These are phyloP conservation scores for Dioscorea alata DNA, from an alignment of 106 monocot genomes.

Conservation along the genomic window DNA sequence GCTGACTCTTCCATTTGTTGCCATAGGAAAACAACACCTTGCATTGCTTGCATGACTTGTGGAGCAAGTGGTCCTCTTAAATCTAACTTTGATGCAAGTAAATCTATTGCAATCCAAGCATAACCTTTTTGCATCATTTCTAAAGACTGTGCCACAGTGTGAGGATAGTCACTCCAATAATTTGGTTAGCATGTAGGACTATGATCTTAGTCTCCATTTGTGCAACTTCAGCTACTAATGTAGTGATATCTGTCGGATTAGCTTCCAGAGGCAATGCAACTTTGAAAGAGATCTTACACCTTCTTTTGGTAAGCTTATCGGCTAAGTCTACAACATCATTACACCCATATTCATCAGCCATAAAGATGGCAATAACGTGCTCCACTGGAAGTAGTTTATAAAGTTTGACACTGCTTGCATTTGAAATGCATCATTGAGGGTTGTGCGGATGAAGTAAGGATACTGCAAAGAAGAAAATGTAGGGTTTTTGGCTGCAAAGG, in stretches of 20 bases:
- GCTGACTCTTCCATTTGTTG: not conserved
- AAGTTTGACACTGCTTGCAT: not conserved
- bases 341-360: not conserved
- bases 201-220: not conserved
- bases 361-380: not conserved
- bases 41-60: not conserved
- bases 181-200: not conserved
- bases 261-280: not conserved
- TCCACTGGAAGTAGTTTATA: not conserved
- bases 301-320: not conserved
- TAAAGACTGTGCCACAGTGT: not conserved
- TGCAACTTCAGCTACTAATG: not conserved
- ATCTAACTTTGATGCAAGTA: not conserved
- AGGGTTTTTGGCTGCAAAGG: too few species aligned
- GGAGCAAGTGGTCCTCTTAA: not conserved
- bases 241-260: not conserved
- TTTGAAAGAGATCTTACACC: not conserved
- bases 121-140: conserved; percentile 1
- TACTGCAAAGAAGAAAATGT: too few species aligned
- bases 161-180: not conserved
- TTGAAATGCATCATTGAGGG: not conserved
- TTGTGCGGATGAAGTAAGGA: too few species aligned
- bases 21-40: not conserved
- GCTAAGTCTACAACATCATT: not conserved
- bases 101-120: conserved; percentile 5